Evolutionary conservation across 2,329 filamentous ascomycete species (phyloP).

Genomic region (Ceratocystis cacaofunesta): DNA sequence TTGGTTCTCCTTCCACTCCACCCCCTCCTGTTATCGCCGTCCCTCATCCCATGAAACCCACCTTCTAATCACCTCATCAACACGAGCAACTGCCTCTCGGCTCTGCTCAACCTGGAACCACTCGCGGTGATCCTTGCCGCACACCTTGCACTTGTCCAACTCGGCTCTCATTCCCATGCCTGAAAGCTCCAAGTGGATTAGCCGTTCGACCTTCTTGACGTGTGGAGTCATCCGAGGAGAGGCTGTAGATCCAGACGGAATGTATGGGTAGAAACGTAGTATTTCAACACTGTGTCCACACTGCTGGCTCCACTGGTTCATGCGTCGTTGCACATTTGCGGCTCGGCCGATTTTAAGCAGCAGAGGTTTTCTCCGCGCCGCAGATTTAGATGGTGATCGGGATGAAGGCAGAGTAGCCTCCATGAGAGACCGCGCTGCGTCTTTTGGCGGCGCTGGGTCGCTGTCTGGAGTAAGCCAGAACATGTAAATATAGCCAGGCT

Average conservation of each 20-base stretch:
- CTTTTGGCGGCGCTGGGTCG: conserved; percentile 5
- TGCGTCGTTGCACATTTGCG: conserved; percentile 72
- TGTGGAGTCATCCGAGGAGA: conserved; percentile 61
- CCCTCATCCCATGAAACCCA: conserved; percentile 77
- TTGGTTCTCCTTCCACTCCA: background rate
- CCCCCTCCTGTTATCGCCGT: background rate
- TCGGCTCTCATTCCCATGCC: conserved; percentile 41
- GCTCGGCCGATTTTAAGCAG: conserved; percentile 53
- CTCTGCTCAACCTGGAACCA: conserved; percentile 86
- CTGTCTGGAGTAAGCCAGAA: conserved; percentile 72
- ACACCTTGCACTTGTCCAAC: conserved; percentile 51
- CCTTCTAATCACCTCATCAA: conserved; percentile 55
- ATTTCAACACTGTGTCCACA: conserved; percentile 81
- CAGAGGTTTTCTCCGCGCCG: conserved; percentile 40
- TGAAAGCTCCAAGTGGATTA: conserved; percentile 81
- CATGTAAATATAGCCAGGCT: conserved; percentile 93
- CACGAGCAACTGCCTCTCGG: conserved; percentile 51
- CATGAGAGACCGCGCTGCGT: conserved; percentile 9
- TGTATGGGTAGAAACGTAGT: conserved; percentile 82
- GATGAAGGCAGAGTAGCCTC: conserved; percentile 23
- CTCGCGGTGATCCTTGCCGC: conserved; percentile 75
- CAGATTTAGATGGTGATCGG: conserved; percentile 22
- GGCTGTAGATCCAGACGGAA: conserved; percentile 28
- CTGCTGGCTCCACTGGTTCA: conserved; percentile 88
- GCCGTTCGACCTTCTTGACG: conserved; percentile 71